Evolutionary conservation across 2,329 filamentous ascomycete genomes (phyloP).

Genomic region (Calycina marina): DNA sequence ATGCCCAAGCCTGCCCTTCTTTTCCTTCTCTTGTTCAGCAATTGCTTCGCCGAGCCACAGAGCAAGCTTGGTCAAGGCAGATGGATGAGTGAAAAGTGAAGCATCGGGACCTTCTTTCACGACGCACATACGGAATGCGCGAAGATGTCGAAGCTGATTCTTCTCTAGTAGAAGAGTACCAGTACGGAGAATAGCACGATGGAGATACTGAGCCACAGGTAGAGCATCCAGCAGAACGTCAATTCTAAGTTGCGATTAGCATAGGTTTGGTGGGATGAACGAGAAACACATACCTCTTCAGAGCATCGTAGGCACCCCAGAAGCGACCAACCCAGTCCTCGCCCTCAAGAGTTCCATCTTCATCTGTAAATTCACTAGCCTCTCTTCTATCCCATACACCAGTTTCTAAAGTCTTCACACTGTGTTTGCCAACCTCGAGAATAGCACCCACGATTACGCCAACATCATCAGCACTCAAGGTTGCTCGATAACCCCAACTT

Average conservation of each 20-base stretch:
- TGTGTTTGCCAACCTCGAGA: constrained; percentile 66
- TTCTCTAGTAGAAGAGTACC: constrained; percentile 87
- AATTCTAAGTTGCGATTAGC: constrained; percentile 36
- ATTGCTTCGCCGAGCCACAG: constrained; percentile 91
- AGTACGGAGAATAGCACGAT: constrained; percentile 84
- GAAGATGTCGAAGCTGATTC: constrained; percentile 80
- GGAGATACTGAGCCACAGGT: constrained; percentile 73
- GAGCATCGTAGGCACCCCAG: constrained; percentile 58
- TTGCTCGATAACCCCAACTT: constrained; percentile 96
- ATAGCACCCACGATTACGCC: constrained; percentile 86
- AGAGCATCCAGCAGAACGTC: constrained; percentile 63
- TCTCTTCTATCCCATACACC: constrained; percentile 23
- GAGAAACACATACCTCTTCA: constrained; percentile 41
- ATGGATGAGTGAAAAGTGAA: constrained; percentile 79
- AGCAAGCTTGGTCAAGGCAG: constrained; percentile 82
- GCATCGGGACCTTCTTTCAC: constrained; percentile 93
- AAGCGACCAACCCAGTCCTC: constrained; percentile 54
- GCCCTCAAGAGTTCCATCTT: constrained; percentile 31
- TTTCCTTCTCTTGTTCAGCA: constrained; percentile 71
- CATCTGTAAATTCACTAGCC: constrained; percentile 31
- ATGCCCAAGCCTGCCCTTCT: constrained; percentile 51
- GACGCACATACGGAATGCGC: constrained; percentile 87
- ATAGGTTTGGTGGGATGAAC: too few species aligned
- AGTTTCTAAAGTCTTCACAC: constrained; percentile 15
- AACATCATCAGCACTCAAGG: constrained; percentile 82